Evolutionary conservation across 2,329 filamentous ascomycete genomes (phyloP), one percentile per base, ranked within the genome.

Genomic region (Pseudogymnoascus verrucosus): DNA sequence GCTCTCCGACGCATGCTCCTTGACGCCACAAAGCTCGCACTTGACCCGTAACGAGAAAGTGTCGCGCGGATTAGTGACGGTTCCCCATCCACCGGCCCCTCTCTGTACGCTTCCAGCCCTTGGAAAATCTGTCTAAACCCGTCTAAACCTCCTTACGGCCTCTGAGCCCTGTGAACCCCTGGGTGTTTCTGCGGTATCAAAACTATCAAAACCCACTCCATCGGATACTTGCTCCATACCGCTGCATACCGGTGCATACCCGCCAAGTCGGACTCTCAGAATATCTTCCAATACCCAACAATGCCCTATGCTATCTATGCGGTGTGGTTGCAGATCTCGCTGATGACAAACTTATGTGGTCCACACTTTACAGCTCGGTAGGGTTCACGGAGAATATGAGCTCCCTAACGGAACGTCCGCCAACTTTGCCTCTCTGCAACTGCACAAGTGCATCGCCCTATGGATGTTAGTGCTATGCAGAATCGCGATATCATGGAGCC

Each of bases 371-470:
- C 69, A 72, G 69, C 70, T 71, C 31, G 66, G 68, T 71, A 71
- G 69, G 70, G 70, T 67, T 71, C 66, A 62, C 65, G 54, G 51
- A 57, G 67, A 70, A 67, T 69, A 69, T 70, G 65, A 68, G 69
- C 68, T 70, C 64, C 65, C 62, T 64, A 63, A 51, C 63, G 63
- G 51, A 57, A 57, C 11, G 51, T 57, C 51, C 51, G 51, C 21
- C 51, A 57, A 36, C 23, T 57, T 57, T 57, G 51, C 51, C 51
- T 57, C 51, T 57, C 51, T 57, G 51, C 51, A 57, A 57, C 51
- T 57, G 51, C 51, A 57, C 51, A 57, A 57, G 51, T 34, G 51
- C 26, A 16, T 57, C 4, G 51, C 51, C 51, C 51, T 57, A 57
- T 57, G 51, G 51, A 57, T 34, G 26, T 57, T 57, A 57, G 51